Evolutionary conservation across 116 monocot genomes (phyloP).

Genomic region (Papilionanthe hybrid): DNA sequence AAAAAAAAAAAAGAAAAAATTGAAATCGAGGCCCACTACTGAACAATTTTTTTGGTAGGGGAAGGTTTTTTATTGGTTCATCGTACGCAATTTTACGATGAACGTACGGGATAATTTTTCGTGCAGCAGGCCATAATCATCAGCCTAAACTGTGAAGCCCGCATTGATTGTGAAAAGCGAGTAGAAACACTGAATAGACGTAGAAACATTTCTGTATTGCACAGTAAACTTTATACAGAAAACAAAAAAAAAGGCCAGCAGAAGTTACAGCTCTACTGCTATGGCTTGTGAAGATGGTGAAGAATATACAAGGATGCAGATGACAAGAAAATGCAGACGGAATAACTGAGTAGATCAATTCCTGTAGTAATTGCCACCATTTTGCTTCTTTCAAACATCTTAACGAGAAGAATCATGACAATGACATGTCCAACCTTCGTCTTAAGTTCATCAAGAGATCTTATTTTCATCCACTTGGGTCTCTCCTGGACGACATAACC

Average conservation of each 20-base stretch:
- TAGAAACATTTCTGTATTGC: not conserved
- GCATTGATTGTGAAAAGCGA: too few relatives aligned
- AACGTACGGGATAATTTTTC: too few relatives aligned
- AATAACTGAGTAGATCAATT: conserved; percentile 82
- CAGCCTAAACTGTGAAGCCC: too few relatives aligned
- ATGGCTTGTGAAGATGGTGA: conserved; percentile 73
- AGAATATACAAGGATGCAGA: conserved; percentile 93
- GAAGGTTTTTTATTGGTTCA: too few relatives aligned
- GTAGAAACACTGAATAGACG: too few relatives aligned
- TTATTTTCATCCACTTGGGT: conserved; percentile 94
- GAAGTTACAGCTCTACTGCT: conserved; percentile 8
- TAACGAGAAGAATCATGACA: conserved; percentile 97
- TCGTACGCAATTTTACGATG: too few relatives aligned
- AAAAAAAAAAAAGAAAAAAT: too few relatives aligned
- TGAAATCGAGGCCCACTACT: too few relatives aligned
- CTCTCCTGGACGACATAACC: conserved; percentile 44
- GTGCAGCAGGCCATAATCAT: too few relatives aligned
- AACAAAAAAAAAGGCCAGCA: not conserved
- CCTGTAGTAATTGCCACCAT: conserved; percentile 87
- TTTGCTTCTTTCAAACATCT: conserved; percentile 99
- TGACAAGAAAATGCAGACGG: conserved; percentile 86
- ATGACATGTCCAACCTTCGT: conserved; percentile 99
- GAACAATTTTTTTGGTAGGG: too few relatives aligned
- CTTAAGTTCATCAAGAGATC: conserved; percentile 90
- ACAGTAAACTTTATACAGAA: too few relatives aligned